Evolutionary conservation across 148 eudicot genomes (phyloP).

Genomic region (Heliosperma pusillum): DNA sequence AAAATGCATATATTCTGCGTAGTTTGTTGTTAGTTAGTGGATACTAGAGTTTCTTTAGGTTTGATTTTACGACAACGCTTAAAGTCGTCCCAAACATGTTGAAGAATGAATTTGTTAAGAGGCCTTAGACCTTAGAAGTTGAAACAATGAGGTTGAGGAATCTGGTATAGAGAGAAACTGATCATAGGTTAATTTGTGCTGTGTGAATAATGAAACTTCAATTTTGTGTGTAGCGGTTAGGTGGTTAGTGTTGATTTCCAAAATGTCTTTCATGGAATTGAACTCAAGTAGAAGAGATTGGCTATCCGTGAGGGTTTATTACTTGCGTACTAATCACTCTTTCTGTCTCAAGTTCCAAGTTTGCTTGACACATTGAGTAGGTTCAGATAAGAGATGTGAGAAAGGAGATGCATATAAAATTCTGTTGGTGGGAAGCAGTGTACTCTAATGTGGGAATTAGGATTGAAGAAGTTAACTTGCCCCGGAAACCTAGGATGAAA

Average conservation of each 20-base stretch:
- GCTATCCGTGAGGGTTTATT: too few species aligned
- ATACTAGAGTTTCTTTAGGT: background rate
- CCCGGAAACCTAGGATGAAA: too few species aligned
- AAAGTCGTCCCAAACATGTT: background rate
- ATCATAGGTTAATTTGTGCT: background rate
- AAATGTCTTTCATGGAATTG: background rate
- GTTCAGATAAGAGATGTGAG: background rate
- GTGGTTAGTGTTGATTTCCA: background rate
- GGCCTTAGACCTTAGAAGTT: background rate
- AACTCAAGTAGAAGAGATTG: background rate
- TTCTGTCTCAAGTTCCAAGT: background rate
- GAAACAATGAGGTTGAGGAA: background rate
- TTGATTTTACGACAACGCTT: slow-evolving; percentile 5
- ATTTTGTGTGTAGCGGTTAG: background rate
- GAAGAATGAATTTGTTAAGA: background rate
- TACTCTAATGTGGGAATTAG: too few species aligned
- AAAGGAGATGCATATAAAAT: too few species aligned
- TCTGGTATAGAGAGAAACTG: background rate
- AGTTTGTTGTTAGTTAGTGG: slow-evolving; percentile 8
- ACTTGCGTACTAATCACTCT: background rate
- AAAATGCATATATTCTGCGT: background rate
- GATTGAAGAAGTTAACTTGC: too few species aligned
- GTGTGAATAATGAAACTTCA: background rate
- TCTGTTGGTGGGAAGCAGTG: too few species aligned
- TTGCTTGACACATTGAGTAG: too few species aligned